Evolutionary conservation across 169 alveolate genomes (phyloP).

Genomic region (Plasmodium falciparum): DNA sequence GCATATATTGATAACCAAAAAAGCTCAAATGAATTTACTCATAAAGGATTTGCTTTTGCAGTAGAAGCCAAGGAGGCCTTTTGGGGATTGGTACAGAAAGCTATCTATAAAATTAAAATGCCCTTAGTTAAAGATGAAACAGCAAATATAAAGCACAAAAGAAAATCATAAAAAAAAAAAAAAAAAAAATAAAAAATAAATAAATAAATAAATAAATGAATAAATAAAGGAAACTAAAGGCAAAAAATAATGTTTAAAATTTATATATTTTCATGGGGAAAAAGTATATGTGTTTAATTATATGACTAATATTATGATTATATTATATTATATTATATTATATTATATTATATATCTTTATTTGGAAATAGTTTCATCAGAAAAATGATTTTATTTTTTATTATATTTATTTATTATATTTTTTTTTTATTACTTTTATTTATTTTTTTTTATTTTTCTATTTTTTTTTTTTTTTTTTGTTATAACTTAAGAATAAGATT

Average conservation of each 20-base stretch:
- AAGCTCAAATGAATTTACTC: conserved; percentile 9
- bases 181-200: background rate
- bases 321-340: conserved; percentile 15
- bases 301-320: no score
- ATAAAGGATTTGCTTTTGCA: conserved; percentile 83
- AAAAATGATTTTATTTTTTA: no score
- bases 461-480: no score
- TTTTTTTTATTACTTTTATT: no score
- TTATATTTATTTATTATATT: no score
- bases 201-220: no score
- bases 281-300: no score
- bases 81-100: conserved; percentile 78
- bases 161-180: background rate
- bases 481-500: no score
- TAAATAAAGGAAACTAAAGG: background rate
- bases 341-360: background rate
- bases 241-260: background rate
- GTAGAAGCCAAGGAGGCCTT: conserved; percentile 81
- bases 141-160: background rate
- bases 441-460: no score
- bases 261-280: no score
- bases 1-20: conserved; percentile 78
- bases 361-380: background rate
- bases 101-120: conserved; percentile 79
- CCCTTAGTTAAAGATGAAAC: conserved; percentile 43